A percentile compares a stretch with the other conserved stretches of the same genome.
phyloP scores from a whole-genome alignment of 257 asterid species.

The Paulownia fortunei region DNA sequence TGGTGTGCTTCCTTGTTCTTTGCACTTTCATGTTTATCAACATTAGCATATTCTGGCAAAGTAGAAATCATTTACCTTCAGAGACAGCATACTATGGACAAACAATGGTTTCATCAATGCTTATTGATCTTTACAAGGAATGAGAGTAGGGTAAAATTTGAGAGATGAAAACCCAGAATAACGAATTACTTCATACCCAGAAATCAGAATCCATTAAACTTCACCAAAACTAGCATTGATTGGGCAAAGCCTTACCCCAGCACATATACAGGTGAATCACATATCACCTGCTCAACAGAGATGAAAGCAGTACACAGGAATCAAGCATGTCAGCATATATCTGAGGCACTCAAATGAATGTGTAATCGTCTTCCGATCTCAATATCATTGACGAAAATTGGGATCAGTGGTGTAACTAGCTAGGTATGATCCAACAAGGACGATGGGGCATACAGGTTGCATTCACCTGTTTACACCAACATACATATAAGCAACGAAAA shows the following conservation, averaged over 20 bases:
- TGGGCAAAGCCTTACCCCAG: neutral
- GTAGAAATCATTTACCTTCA: neutral
- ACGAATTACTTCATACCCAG: neutral
- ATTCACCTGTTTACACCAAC: constrained; percentile 10
- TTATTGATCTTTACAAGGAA: neutral
- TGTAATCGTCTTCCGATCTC: constrained; percentile 3
- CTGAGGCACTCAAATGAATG: constrained; percentile 10
- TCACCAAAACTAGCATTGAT: constrained; percentile 7
- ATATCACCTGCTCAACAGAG: constrained; percentile 6
- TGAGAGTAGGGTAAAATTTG: neutral
- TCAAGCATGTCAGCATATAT: constrained; percentile 18
- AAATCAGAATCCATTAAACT: neutral
- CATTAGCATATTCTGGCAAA: neutral
- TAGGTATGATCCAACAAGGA: constrained; percentile 19
- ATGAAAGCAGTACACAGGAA: constrained; percentile 15
- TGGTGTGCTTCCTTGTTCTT: neutral
- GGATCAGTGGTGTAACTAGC: neutral
- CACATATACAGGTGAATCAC: neutral
- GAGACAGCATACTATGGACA: neutral
- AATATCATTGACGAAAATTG: neutral
- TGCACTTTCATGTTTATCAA: neutral
- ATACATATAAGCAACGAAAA: constrained; percentile 12
- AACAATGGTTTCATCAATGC: neutral
- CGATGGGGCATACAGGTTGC: constrained; percentile 12
- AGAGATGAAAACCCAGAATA: neutral